Percentiles rank a stretch among this genome's conserved stretches.
Evolutionary conservation across 1,284 basidiomycete genomes (phyloP).

Genomic region (Cryptococcus sp.): DNA sequence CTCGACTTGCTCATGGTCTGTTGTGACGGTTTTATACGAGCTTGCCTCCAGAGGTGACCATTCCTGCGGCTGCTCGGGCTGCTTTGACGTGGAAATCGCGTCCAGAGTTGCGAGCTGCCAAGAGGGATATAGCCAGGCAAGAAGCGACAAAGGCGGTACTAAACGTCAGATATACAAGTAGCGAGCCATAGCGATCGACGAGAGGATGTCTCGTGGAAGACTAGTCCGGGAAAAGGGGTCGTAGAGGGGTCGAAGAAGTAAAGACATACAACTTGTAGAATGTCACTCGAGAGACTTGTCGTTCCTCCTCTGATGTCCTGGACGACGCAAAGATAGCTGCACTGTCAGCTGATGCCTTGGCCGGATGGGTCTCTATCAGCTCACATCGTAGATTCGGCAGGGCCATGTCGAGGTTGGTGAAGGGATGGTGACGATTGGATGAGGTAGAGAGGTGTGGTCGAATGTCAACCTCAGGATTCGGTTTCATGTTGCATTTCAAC

Average conservation of each 20-base stretch:
- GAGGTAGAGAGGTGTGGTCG: background rate
- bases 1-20: background rate
- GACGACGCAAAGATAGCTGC: constrained; percentile 47
- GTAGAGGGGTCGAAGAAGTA: no score
- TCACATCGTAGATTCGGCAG: constrained; percentile 43
- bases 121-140: constrained; percentile 43
- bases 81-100: constrained; percentile 32
- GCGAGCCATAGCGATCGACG: background rate
- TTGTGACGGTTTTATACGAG: constrained; percentile 22
- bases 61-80: constrained; percentile 24
- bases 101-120: constrained; percentile 37
- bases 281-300: constrained; percentile 42
- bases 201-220: background rate
- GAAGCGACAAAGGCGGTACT: constrained; percentile 46
- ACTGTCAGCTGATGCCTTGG: background rate
- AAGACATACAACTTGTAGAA: constrained; percentile 47
- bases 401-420: constrained; percentile 21
- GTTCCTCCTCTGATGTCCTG: constrained; percentile 45
- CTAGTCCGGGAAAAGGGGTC: no score
- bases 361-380: constrained; percentile 5
- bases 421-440: no score
- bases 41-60: constrained; percentile 27
- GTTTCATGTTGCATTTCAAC: no score
- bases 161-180: background rate
- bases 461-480: background rate